Percentiles rank a stretch among this genome's conserved stretches.
Conservation (phyloP, 495 filamentous ascomycete species). For the Penicillium steckii region DNA sequence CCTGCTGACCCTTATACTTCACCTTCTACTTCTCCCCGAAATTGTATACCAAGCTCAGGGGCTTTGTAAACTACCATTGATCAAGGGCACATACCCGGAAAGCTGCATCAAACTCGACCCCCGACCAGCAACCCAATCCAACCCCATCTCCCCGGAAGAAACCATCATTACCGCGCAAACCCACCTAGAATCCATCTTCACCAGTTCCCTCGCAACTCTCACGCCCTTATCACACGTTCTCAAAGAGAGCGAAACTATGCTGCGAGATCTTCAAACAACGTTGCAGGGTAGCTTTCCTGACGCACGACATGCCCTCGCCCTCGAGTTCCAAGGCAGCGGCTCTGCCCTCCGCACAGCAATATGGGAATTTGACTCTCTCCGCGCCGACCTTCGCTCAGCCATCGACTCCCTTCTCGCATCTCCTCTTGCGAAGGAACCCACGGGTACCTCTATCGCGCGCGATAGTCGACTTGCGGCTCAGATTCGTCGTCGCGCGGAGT, state of each 20-base stretch:
- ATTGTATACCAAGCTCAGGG: conserved; percentile 35
- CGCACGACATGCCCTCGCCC: conserved; percentile 36
- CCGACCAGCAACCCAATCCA: conserved; percentile 6
- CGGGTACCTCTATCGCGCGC: conserved; percentile 18
- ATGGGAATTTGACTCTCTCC: conserved; percentile 40
- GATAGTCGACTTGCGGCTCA: conserved; percentile 36
- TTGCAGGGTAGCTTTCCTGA: conserved; percentile 34
- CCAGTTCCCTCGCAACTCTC: conserved; percentile 32
- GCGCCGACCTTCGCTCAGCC: conserved; percentile 41
- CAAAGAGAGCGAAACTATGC: conserved; percentile 37
- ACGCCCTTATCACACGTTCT: conserved; percentile 26
- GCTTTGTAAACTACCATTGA: conserved; percentile 27
- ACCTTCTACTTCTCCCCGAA: conserved; percentile 43
- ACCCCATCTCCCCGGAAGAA: conserved; percentile 19
- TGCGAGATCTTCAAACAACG: conserved; percentile 30
- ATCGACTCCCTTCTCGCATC: conserved; percentile 38
- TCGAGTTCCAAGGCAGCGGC: conserved; percentile 43
- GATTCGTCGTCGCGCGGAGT: conserved; percentile 33
- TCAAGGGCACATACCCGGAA: conserved; percentile 32
- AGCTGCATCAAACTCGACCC: conserved; percentile 29
- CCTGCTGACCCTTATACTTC: conserved; percentile 32
- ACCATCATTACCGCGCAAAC: conserved; percentile 26
- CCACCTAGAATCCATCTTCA: conserved; percentile 35
- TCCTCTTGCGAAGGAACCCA: conserved; percentile 8
- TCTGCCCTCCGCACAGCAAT: conserved; percentile 33